phyloP scores from a whole-genome alignment of 2,329 filamentous ascomycete species.

The Beauveria bassiana region DNA sequence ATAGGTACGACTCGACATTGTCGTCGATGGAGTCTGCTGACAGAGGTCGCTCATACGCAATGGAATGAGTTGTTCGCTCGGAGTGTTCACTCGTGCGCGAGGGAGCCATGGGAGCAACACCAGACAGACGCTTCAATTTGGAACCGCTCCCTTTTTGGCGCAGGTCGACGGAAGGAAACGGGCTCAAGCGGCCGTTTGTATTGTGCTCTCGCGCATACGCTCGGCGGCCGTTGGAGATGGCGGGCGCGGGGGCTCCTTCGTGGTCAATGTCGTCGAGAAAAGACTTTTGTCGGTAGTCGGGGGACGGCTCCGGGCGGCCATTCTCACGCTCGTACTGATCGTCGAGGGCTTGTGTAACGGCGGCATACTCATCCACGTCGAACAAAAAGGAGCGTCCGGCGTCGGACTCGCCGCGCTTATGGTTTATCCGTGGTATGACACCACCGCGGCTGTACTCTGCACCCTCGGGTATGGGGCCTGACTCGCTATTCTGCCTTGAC shows the following conservation, averaged over 20 bases:
- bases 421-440: background rate
- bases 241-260: slow-evolving; percentile 63
- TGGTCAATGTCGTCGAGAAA: slow-evolving; percentile 29
- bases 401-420: slow-evolving; percentile 12
- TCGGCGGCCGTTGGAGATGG: slow-evolving; percentile 53
- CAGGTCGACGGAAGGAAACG: slow-evolving; percentile 32
- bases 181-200: slow-evolving; percentile 35
- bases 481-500: slow-evolving; percentile 40
- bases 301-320: slow-evolving; percentile 18
- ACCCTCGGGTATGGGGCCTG: slow-evolving; percentile 35
- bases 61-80: slow-evolving; percentile 26
- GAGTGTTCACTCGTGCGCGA: slow-evolving; percentile 24
- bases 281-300: background rate
- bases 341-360: slow-evolving; percentile 18
- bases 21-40: slow-evolving; percentile 85
- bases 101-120: slow-evolving; percentile 32
- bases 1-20: slow-evolving; percentile 77
- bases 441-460: slow-evolving; percentile 23
- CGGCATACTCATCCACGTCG: slow-evolving; percentile 11
- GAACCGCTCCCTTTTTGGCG: slow-evolving; percentile 49
- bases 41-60: slow-evolving; percentile 62
- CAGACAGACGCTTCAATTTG: slow-evolving; percentile 49
- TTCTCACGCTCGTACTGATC: slow-evolving; percentile 23
- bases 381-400: slow-evolving; percentile 10
- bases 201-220: slow-evolving; percentile 45